phyloP scores from a whole-genome alignment of 192 early-diverging fungal genomes.

The Podila horticola region DNA sequence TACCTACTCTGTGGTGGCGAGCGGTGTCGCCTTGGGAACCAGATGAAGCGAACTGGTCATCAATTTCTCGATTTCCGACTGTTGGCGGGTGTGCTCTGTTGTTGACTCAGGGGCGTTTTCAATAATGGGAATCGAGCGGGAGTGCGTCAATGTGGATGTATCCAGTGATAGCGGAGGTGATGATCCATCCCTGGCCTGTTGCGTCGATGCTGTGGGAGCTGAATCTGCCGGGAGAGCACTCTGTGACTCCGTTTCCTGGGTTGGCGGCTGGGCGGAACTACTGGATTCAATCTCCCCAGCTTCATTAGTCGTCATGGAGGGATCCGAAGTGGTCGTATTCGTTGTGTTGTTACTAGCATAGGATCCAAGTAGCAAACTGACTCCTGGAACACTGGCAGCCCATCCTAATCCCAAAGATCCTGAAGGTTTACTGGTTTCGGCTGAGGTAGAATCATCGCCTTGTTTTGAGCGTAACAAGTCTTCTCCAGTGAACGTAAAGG shows the following conservation, averaged over 20 bases:
- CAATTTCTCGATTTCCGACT: conserved; percentile 41
- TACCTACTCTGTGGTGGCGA: conserved; percentile 31
- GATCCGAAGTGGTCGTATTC: background rate
- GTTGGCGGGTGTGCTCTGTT: conserved; percentile 25
- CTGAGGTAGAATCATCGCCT: conserved; percentile 5
- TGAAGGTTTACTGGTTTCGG: conserved; percentile 4
- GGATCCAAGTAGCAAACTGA: conserved; percentile 34
- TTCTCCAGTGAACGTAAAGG: conserved; percentile 36
- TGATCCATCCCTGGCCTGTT: conserved; percentile 7
- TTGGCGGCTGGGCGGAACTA: background rate
- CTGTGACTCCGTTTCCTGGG: background rate
- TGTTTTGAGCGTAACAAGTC: conserved; percentile 9
- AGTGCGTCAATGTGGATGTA: background rate
- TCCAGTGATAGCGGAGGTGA: background rate
- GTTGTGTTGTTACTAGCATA: conserved; percentile 22
- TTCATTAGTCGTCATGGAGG: background rate
- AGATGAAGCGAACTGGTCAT: conserved; percentile 48
- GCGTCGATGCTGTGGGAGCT: background rate
- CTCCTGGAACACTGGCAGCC: conserved; percentile 43
- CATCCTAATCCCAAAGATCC: conserved; percentile 19
- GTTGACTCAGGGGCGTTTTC: conserved; percentile 7
- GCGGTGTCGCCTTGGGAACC: conserved; percentile 26
- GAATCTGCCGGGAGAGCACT: background rate
- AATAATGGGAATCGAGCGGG: background rate
- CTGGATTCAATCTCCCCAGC: background rate